A percentile compares a stretch with the other conserved stretches of the same genome.
Evolutionary conservation across 1,284 basidiomycete species (phyloP).

Genomic region (Apiotrichum veenhuisii): DNA sequence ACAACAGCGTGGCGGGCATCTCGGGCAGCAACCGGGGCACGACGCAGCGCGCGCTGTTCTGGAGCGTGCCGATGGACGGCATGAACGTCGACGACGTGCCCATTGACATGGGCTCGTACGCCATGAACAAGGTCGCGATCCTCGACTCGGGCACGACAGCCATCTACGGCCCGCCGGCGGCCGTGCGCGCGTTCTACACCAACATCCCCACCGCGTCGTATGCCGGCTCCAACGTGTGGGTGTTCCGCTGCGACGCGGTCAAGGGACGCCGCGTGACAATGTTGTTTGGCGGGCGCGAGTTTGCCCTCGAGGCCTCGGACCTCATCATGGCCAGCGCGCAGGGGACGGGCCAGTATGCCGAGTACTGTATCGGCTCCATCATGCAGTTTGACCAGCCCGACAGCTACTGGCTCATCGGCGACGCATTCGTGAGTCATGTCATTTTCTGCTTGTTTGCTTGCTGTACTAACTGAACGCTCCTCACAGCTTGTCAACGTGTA

Average conservation of each 20-base stretch:
- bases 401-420: slow-evolving; percentile 75
- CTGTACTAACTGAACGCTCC: too few species aligned
- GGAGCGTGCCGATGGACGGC: background rate
- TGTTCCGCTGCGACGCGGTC: slow-evolving; percentile 12
- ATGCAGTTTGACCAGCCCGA: background rate
- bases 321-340: background rate
- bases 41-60: background rate
- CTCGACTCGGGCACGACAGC: slow-evolving; percentile 7
- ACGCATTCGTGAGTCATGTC: too few species aligned
- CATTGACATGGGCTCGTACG: background rate
- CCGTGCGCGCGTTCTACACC: slow-evolving; percentile 1
- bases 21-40: background rate
- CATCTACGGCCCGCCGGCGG: background rate
- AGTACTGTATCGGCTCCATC: slow-evolving; percentile 3
- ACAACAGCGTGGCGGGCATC: too few species aligned
- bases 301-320: background rate
- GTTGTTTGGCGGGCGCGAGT: slow-evolving; percentile 3
- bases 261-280: background rate
- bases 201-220: background rate
- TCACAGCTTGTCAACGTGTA: slow-evolving; percentile 66
- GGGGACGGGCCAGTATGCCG: background rate
- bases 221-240: background rate
- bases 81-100: background rate
- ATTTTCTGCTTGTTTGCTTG: too few species aligned
- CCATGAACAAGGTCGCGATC: background rate